Evolutionary conservation across 2,329 filamentous ascomycete species (phyloP).

Genomic region (Cytospora piceicola): DNA sequence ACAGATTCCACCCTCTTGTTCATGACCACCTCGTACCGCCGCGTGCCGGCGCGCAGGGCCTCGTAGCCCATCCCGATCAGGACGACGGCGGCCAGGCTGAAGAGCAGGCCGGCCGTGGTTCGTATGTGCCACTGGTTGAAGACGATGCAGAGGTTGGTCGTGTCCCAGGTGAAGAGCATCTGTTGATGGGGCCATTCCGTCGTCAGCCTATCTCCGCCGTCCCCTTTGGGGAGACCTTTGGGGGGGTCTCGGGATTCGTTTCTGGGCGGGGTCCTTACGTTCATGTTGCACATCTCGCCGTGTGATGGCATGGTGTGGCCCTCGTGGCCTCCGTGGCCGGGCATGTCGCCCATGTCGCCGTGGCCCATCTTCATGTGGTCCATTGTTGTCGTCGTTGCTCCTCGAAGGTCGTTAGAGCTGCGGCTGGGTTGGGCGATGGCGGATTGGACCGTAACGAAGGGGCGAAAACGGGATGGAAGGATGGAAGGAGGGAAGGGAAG

Average conservation of each 20-base stretch:
- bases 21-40: slow-evolving; percentile 72
- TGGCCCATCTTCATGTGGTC: slow-evolving; percentile 49
- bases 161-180: slow-evolving; percentile 99
- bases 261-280: slow-evolving; percentile 58
- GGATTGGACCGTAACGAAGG: neutral
- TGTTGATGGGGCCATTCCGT: slow-evolving; percentile 42
- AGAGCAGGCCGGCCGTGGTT: slow-evolving; percentile 71
- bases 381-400: slow-evolving; percentile 44
- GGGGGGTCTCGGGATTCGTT: too few relatives aligned
- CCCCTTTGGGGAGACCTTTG: too few relatives aligned
- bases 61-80: slow-evolving; percentile 92
- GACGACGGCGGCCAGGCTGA: slow-evolving; percentile 82
- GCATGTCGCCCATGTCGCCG: slow-evolving; percentile 59
- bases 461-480: neutral
- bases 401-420: slow-evolving; percentile 25
- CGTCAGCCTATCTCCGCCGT: too few relatives aligned
- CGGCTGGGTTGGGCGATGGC: slow-evolving; percentile 2
- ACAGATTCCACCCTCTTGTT: slow-evolving; percentile 51
- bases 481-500: neutral
- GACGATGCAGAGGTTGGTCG: slow-evolving; percentile 91
- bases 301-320: slow-evolving; percentile 56
- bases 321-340: slow-evolving; percentile 47
- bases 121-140: slow-evolving; percentile 90
- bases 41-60: slow-evolving; percentile 74
- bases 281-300: slow-evolving; percentile 81